These are phyloP conservation scores for Malassezia yamatoensis DNA, from an alignment of 1,284 basidiomycete species.

Conservation along the genomic window DNA sequence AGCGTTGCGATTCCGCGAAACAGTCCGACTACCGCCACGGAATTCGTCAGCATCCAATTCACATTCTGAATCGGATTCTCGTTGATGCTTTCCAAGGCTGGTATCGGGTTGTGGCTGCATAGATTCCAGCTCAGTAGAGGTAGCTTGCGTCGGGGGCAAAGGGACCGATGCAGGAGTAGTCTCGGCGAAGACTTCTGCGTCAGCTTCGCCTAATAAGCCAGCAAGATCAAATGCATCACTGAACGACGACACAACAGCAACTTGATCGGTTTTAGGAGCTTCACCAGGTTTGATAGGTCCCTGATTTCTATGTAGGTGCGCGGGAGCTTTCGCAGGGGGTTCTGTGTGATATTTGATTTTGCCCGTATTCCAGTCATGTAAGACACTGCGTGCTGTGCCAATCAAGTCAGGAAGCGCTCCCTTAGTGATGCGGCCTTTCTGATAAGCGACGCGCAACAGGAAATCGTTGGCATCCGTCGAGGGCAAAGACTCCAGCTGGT, in stretches of 20 bases:
- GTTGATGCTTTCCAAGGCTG: constrained; percentile 32
- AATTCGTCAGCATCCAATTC: constrained; percentile 23
- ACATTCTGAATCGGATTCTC: constrained; percentile 45
- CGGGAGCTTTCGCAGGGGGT: constrained; percentile 55
- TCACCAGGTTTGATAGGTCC: constrained; percentile 39
- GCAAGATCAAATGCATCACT: constrained; percentile 43
- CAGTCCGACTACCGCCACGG: background rate
- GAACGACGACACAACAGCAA: constrained; percentile 26
- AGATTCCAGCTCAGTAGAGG: background rate
- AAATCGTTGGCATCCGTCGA: constrained; percentile 65
- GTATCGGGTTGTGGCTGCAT: constrained; percentile 8
- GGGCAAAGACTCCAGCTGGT: constrained; percentile 26
- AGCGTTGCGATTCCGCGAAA: background rate
- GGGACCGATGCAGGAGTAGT: constrained; percentile 11
- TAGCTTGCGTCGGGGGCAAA: background rate
- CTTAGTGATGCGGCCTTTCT: constrained; percentile 54
- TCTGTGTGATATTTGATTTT: constrained; percentile 79
- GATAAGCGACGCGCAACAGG: constrained; percentile 78
- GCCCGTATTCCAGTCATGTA: constrained; percentile 91
- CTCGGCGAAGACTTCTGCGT: constrained; percentile 36
- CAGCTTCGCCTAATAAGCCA: constrained; percentile 41
- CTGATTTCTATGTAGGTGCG: background rate
- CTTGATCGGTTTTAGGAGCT: background rate
- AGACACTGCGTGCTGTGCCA: constrained; percentile 68
- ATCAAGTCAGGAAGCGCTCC: constrained; percentile 85